phyloP scores from a whole-genome alignment of 495 filamentous ascomycete genomes.

The Apiosordaria backusii region DNA sequence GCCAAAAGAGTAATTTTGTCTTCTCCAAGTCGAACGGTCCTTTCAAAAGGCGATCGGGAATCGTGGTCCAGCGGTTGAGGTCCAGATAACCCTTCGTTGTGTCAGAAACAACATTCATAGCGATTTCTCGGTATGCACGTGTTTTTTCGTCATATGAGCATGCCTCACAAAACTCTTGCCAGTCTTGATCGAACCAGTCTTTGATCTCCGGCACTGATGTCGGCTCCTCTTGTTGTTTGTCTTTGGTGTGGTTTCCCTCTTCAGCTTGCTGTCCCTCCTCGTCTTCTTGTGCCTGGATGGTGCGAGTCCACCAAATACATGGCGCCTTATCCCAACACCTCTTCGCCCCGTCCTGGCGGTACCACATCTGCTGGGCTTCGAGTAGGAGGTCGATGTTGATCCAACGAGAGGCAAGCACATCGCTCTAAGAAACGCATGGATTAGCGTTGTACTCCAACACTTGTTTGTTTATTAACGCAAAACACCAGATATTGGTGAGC shows the following conservation, averaged over 20 bases:
- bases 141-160: background rate
- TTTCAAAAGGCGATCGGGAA: conserved; percentile 34
- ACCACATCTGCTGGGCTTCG: conserved; percentile 31
- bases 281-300: background rate
- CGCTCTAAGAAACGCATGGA: conserved; percentile 24
- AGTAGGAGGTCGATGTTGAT: conserved; percentile 29
- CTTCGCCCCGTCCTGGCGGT: conserved; percentile 14
- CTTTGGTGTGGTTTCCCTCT: background rate
- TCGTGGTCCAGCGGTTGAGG: conserved; percentile 28
- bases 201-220: background rate
- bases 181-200: conserved; percentile 19
- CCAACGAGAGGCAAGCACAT: conserved; percentile 33
- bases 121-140: background rate
- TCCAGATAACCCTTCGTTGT: conserved; percentile 18
- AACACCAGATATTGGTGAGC: no score
- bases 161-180: conserved; percentile 8
- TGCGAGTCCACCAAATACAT: background rate
- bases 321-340: background rate
- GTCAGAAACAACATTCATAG: background rate
- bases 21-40: conserved; percentile 27
- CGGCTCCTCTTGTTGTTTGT: background rate
- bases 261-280: background rate
- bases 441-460: no score
- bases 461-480: no score
- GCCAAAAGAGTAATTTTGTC: conserved; percentile 38